Evolutionary conservation across 2,329 filamentous ascomycete genomes (phyloP).

Genomic region (Hymenoscyphus scutula): DNA sequence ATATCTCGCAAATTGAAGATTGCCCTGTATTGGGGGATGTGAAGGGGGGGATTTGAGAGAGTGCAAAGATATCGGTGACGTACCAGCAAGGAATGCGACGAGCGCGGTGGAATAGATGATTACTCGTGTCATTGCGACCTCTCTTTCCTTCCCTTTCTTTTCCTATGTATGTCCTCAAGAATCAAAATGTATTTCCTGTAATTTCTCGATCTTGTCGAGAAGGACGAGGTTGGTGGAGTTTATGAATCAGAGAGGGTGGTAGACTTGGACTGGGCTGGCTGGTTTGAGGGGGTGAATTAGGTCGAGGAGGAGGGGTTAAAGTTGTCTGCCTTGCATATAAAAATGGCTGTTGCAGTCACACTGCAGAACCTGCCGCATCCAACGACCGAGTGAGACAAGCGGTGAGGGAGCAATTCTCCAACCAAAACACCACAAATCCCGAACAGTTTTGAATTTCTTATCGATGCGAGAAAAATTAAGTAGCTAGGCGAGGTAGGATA

Average conservation of each 20-base stretch:
- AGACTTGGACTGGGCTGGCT: not conserved
- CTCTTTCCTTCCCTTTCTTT: no score
- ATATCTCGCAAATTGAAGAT: not conserved
- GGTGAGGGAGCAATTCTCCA: not conserved
- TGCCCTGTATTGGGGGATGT: constrained; percentile 39
- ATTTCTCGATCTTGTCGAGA: not conserved
- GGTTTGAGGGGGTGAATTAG: not conserved
- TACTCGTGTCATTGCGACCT: constrained; percentile 42
- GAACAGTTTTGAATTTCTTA: not conserved
- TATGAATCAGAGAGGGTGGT: not conserved
- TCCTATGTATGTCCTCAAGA: constrained; percentile 16
- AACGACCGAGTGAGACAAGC: not conserved
- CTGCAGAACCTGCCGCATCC: not conserved
- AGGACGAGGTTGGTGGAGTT: not conserved
- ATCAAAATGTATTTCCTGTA: not conserved
- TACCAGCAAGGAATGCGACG: constrained; percentile 44
- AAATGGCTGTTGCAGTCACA: not conserved
- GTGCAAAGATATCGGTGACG: constrained; percentile 23
- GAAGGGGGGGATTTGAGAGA: not conserved
- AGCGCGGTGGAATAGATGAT: constrained; percentile 43
- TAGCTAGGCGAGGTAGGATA: no score
- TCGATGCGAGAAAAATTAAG: no score
- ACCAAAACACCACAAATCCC: not conserved
- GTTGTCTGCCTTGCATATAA: not conserved
- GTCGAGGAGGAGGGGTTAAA: not conserved